Percentiles rank a stretch among this genome's conserved stretches.
phyloP scores from a whole-genome alignment of 2,329 filamentous ascomycete species.

The Epichloe glyceriae region DNA sequence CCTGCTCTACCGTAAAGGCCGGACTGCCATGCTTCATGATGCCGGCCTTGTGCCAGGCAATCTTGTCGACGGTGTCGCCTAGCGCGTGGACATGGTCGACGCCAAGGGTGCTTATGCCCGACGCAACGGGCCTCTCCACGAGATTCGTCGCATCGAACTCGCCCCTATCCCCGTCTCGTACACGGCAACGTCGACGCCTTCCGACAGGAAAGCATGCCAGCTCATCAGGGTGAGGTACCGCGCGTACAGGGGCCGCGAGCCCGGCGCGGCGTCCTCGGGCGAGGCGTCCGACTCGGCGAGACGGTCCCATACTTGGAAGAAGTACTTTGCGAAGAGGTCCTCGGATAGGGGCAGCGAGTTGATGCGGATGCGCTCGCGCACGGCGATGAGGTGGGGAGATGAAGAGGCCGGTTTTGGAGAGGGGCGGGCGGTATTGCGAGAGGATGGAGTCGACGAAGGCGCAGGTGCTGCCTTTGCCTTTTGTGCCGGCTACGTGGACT shows the following conservation, averaged over 20 bases:
- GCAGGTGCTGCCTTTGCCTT: conserved; percentile 63
- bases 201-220: conserved; percentile 52
- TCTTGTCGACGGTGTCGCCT: conserved; percentile 49
- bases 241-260: conserved; percentile 41
- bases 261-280: conserved; percentile 22
- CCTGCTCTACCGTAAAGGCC: conserved; percentile 45
- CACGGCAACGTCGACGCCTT: conserved; percentile 48
- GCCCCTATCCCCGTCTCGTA: conserved; percentile 58
- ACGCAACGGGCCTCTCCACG: conserved; percentile 41
- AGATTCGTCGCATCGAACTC: conserved; percentile 59
- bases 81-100: conserved; percentile 55
- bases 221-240: conserved; percentile 53
- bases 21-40: conserved; percentile 50
- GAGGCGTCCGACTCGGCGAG: conserved; percentile 26
- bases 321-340: conserved; percentile 48
- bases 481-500: conserved; percentile 62
- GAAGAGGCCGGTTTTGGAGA: conserved; percentile 46
- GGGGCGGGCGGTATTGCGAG: conserved; percentile 30
- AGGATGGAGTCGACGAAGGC: conserved; percentile 55
- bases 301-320: conserved; percentile 54
- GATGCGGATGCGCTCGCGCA: conserved; percentile 54
- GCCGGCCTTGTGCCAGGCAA: conserved; percentile 64
- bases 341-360: conserved; percentile 45
- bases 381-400: conserved; percentile 56
- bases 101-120: conserved; percentile 52